A percentile compares a stretch with the other conserved stretches of the same genome.
Conservation (phyloP, 305 asterid species). For the Ilex paraguariensis region DNA sequence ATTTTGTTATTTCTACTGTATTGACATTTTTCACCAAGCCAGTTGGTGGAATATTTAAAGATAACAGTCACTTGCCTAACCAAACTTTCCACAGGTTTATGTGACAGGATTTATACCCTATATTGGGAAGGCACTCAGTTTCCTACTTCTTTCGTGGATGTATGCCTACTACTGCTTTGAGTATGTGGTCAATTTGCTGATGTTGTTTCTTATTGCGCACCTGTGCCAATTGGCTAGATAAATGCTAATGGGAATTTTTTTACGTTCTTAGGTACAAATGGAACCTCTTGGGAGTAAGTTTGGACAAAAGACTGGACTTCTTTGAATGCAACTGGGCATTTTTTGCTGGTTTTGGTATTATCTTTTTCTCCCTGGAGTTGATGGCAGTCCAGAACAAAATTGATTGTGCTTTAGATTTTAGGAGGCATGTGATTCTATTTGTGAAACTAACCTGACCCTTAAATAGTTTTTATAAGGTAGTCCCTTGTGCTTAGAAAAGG, state of each 20-base stretch:
- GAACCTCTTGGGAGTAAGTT: conserved; percentile 85
- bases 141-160: conserved; percentile 89
- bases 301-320: conserved; percentile 92
- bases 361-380: neutral
- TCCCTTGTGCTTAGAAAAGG: too few relatives aligned
- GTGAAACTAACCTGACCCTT: too few relatives aligned
- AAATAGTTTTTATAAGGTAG: too few relatives aligned
- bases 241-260: conserved; percentile 9
- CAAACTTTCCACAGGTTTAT: conserved; percentile 46
- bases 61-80: neutral
- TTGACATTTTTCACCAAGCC: too few relatives aligned
- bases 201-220: conserved; percentile 7
- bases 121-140: conserved; percentile 63
- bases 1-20: neutral
- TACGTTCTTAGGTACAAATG: conserved; percentile 76
- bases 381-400: too few relatives aligned
- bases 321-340: conserved; percentile 96
- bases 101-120: conserved; percentile 67
- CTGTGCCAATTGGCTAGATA: conserved; percentile 4
- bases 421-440: too few relatives aligned
- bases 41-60: too few relatives aligned
- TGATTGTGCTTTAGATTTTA: too few relatives aligned
- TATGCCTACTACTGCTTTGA: conserved; percentile 96
- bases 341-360: conserved; percentile 90
- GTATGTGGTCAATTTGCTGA: conserved; percentile 43